These are phyloP conservation scores for Pneumocystis wakefieldiae DNA, from an alignment of 1,139 yeast species.

Conservation along the genomic window DNA sequence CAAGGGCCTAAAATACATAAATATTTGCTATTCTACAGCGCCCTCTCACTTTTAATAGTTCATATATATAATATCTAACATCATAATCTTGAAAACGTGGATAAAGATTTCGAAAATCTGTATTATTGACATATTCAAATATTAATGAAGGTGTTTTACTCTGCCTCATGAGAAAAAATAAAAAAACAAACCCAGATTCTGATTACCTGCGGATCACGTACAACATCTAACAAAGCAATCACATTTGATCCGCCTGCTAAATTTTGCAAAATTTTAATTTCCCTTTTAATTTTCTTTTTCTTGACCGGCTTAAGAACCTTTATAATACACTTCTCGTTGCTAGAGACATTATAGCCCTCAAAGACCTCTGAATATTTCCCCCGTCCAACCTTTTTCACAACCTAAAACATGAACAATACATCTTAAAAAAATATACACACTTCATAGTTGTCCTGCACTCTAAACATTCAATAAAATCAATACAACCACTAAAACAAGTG, in stretches of 20 bases:
- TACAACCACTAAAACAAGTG: not conserved
- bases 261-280: conserved; percentile 81
- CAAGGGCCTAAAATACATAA: conserved; percentile 40
- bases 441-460: conserved; percentile 67
- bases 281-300: conserved; percentile 89
- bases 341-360: conserved; percentile 44
- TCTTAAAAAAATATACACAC: not conserved
- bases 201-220: conserved; percentile 55
- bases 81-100: conserved; percentile 79
- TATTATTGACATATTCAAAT: conserved; percentile 79
- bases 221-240: conserved; percentile 66
- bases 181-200: not conserved
- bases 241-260: conserved; percentile 77
- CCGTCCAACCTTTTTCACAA: conserved; percentile 81
- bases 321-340: conserved; percentile 43
- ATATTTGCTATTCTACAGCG: not conserved
- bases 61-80: conserved; percentile 76
- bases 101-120: conserved; percentile 78
- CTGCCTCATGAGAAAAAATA: conserved; percentile 2
- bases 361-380: conserved; percentile 97
- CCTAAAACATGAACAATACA: conserved; percentile 18
- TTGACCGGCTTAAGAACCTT: conserved; percentile 95
- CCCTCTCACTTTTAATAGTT: conserved; percentile 41
- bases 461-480: not conserved
- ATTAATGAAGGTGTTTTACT: conserved; percentile 87